These are phyloP conservation scores for Rossbeevera mucosa DNA, from an alignment of 768 basidiomycete species.

Conservation along the genomic window DNA sequence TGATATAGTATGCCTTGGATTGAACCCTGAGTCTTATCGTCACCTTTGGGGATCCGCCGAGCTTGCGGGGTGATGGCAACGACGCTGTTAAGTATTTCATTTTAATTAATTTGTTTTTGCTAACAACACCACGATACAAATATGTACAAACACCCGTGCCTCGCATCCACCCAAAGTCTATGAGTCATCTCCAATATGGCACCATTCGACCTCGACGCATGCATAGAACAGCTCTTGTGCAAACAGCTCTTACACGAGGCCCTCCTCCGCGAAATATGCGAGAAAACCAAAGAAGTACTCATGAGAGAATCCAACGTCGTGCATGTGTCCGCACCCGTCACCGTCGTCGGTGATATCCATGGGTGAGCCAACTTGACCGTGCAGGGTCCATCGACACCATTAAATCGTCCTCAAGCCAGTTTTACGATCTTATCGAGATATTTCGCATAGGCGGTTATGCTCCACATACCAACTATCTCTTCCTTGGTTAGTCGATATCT, in stretches of 20 bases:
- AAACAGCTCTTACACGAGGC: constrained; percentile 96
- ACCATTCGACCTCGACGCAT: constrained; percentile 94
- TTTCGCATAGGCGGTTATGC: constrained; percentile 98
- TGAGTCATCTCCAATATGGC: constrained; percentile 19
- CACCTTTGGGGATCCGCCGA: constrained; percentile 1
- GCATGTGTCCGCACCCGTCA: constrained; percentile 93
- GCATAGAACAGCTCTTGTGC: constrained; percentile 82
- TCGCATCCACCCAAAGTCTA: constrained; percentile 2
- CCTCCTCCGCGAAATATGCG: constrained; percentile 95
- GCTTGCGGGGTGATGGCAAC: constrained; percentile 1
- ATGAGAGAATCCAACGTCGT: constrained; percentile 99
- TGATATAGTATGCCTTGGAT: constrained; percentile 2
- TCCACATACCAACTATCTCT: constrained; percentile 96
- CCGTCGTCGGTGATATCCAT: constrained; percentile 98
- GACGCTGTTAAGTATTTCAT: not conserved
- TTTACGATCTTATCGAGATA: constrained; percentile 98
- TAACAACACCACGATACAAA: constrained; percentile 12
- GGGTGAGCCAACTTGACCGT: constrained; percentile 59
- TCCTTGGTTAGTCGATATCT: constrained; percentile 68
- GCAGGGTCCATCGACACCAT: constrained; percentile 22
- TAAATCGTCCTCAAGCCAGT: constrained; percentile 70
- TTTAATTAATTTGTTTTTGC: constrained; percentile 14
- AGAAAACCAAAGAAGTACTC: constrained; percentile 98
- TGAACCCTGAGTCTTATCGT: constrained; percentile 11
- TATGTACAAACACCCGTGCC: constrained; percentile 15